Evolutionary conservation across 306 rosid genomes (phyloP).

Genomic region (Vigna reflexopilosa): DNA sequence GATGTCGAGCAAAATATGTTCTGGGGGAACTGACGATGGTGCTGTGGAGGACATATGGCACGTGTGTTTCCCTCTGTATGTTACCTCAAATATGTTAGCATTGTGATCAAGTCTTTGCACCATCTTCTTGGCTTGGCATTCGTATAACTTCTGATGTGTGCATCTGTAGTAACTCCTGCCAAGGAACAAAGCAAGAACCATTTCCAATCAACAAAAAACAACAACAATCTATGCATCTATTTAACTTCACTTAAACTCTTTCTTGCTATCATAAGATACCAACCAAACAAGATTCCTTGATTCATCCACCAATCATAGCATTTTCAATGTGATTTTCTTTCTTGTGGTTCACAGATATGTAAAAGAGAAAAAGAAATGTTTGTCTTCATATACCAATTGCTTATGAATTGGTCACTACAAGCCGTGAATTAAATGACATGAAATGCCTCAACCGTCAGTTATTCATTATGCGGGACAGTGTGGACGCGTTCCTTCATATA

Average conservation of each 20-base stretch:
- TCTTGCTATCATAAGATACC: neutral
- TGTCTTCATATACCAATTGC: conserved; percentile 30
- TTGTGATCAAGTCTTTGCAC: conserved; percentile 65
- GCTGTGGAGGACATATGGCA: conserved; percentile 80
- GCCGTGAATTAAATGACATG: neutral
- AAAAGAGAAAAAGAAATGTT: conserved; percentile 3
- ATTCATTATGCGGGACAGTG: neutral
- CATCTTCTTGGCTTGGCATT: conserved; percentile 75
- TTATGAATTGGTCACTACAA: neutral
- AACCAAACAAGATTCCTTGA: neutral
- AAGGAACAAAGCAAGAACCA: neutral
- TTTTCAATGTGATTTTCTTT: neutral
- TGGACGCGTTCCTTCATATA: neutral
- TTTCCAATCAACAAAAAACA: neutral
- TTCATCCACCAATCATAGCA: neutral
- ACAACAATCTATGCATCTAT: no score
- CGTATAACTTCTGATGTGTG: conserved; percentile 73
- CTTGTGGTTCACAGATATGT: neutral
- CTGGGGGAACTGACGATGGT: conserved; percentile 61
- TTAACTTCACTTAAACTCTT: no score
- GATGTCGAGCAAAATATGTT: conserved; percentile 27
- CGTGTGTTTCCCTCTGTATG: conserved; percentile 63
- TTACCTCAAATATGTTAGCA: conserved; percentile 59
- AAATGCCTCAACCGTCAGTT: neutral
- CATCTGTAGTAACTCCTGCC: conserved; percentile 72